Evolutionary conservation across 495 filamentous ascomycete species (phyloP), one percentile per base, ranked within the genome.

Genomic region (Xylaria venustula): DNA sequence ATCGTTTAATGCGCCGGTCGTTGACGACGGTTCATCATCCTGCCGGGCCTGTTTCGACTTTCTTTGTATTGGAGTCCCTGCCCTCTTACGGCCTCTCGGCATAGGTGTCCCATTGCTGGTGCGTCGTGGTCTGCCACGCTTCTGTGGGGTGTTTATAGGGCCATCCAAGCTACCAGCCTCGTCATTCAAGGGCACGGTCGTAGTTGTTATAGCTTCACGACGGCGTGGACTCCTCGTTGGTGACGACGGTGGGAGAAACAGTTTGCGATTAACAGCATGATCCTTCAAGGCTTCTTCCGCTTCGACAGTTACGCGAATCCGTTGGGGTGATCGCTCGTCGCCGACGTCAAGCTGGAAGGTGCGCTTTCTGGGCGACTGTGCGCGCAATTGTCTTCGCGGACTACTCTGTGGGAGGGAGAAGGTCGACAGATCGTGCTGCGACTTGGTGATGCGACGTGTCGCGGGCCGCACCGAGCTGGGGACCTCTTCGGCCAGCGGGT

Each of bases 301-400:
- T 63, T 85, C 78, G 44, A 85, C 79, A 0, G 82, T 84, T 41
- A 84, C 81, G 47, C 72, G 70, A 28, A 85, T 71, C 63, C 77
- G 80, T 62, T 82, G 79, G 7, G 81, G 79, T 41, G 81, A 78
- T 37, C 68, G 58, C 7, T 73, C 65, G 44, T 81, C 67, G 12
- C 81, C 82, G 17, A 82, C 77, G 37, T 85, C 80, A 42, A 84
- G 72, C 68, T 82, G 74, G 51, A 84, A 83, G 14, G 72, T 83
- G 61, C 77, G 79, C 65, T 82, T 83, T 20, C 74, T 74, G 36
- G 82, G 81, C 12, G 82, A 82, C 22, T 32, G 36, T 22, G 32
- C 20, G 20, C 58, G 58, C 17, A 14, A 6, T 1, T 8, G 8
- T 34, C 64, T 70, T 48, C 36, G 67, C 48, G 61, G 70, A 66